Base-by-base conservation (phyloP, 495 filamentous ascomycete genomes). In the Rhypophila decipiens region DNA sequence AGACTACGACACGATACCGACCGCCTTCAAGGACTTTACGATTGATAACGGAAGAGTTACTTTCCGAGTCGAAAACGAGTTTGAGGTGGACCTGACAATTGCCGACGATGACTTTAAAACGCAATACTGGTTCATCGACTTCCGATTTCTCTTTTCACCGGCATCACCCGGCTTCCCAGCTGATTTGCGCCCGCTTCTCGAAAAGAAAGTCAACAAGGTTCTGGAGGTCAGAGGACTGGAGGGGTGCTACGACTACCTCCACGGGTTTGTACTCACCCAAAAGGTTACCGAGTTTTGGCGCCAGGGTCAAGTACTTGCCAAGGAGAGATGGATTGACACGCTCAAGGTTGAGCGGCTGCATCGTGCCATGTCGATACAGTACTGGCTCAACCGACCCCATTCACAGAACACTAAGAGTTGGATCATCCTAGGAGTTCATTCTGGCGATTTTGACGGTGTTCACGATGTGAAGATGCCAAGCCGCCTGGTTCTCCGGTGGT, bases 101-200 rank as follows among this genome's bases (percentile, higher is more conserved):
- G 86, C 83, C 1, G 82, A 88, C 51, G 90, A 95, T 57, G 81
- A 90, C 42, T 78, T 79, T 12, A 67, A 75, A 23, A 85, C 82
- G 8, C 91, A 90, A 59, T 88, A 95, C 59, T 96, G 82, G 66
- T 95, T 96, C 58, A 84, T 97, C 50, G 90, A 96, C 57, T 85
- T 96, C 51, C 80, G 90, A 42, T 88, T 94, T 51, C 66, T 83
- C 21, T 98, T 94, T 63, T 72, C 69, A 13, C 93, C 93, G 7
- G 75, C 79, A 3, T 55, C 74, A 2, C 67, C 75, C 1, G 74
- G 78, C 18, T 59, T 89, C 9, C 74, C 84, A 0, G 74, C 75
- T 9, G 67, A 75, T 12, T 51, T 91, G 21, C 75, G 81, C 42
- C 65, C 70, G 24, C 71, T 78, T 38, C 65, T 97, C 29, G 88